Evolutionary conservation across 2,329 filamentous ascomycete species (phyloP), one percentile per base, ranked within the genome.

Genomic region (Albophoma yamanashiensis): DNA sequence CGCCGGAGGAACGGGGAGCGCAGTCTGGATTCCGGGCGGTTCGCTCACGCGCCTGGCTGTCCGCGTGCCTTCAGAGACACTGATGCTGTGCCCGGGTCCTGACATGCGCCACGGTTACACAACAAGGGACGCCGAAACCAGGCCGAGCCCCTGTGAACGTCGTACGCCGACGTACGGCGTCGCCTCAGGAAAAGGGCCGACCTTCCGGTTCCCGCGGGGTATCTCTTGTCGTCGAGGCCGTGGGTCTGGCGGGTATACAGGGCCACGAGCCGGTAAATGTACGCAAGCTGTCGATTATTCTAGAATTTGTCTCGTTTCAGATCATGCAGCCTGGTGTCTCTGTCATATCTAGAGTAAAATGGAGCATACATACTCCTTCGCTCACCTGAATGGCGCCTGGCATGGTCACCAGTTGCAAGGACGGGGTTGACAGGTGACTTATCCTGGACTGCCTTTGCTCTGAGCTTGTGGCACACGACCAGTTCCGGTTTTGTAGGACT

Each of bases 21-120:
- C 31, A 38, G n/a, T 7, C 31, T 9, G 12, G 20, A 4, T 25
- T 22, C 31, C 11, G 11, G 20, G 50, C 50, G 31, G 50, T 31
- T 22, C 50, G n/a, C 20, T n/a, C 50, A 22, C 12, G 20, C 31
- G 27, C 50, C 12, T 17, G 22, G 22, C 45, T 47, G n/a, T 38
- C 36, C 27, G 34, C 34, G 4, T 36, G 39, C 12, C 36, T 42
- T 27, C 27, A 42, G 25, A 40, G 14, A 25, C 36, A 27, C 25
- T 38, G 11, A 27, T 27, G 55, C 38, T 8, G 5, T 20, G 22
- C 22, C 43, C 43, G 58, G 58, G 58, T 25, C 53, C 53, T 60
- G 58, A 39, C 58, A 50, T 57, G 36, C 43, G 58, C 58, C 58
- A 50, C 36, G 25, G 31, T 52, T 22, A 42, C 58, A 57, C 40